Evolutionary conservation across 345 rosid species (phyloP).

Genomic region (Pugionium dolabratum): DNA sequence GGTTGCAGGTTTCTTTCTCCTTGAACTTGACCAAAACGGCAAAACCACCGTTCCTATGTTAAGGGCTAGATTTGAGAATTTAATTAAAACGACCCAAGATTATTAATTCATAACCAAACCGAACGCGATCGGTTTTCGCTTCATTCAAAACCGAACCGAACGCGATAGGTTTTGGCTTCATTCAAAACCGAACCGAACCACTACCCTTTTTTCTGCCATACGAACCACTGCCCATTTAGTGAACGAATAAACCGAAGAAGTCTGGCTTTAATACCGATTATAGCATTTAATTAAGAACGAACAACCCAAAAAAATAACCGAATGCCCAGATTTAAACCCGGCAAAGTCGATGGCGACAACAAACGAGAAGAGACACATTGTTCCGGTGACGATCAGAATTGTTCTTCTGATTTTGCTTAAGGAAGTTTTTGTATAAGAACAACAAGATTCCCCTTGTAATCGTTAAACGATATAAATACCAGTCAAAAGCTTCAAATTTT

Average conservation of each 20-base stretch:
- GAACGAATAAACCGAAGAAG: too few relatives aligned
- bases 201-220: too few relatives aligned
- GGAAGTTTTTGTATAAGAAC: neutral
- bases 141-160: neutral
- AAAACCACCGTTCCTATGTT: neutral
- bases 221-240: neutral
- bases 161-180: neutral
- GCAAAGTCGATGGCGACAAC: neutral
- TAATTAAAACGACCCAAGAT: too few relatives aligned
- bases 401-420: neutral
- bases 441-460: neutral
- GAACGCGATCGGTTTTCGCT: too few relatives aligned
- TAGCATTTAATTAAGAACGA: too few relatives aligned
- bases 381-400: slow-evolving; percentile 13
- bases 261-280: too few relatives aligned
- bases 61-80: too few relatives aligned
- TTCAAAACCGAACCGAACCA: neutral
- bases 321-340: neutral
- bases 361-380: neutral
- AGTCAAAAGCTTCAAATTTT: neutral
- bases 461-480: slow-evolving; percentile 1
- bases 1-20: neutral
- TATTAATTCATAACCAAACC: too few relatives aligned
- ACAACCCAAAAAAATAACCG: neutral
- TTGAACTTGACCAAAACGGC: neutral